Percentiles rank a stretch among this genome's conserved stretches.
These are phyloP conservation scores for Sesbania bispinosa DNA, from an alignment of 306 rosid species.

Conservation along the genomic window DNA sequence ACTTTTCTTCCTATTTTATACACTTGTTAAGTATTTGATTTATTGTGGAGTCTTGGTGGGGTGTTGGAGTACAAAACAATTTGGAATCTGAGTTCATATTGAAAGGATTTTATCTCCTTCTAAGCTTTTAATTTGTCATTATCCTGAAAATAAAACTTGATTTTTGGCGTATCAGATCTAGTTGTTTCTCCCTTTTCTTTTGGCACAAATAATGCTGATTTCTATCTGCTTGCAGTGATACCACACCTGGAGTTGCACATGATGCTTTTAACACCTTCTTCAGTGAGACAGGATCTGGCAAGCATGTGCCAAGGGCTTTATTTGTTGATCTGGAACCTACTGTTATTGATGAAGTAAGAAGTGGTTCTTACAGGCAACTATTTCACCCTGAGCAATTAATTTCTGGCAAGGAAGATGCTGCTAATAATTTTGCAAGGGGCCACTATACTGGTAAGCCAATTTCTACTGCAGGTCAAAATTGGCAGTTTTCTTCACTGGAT, in stretches of 20 bases:
- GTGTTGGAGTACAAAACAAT: not conserved
- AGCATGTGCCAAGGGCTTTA: slow-evolving; percentile 70
- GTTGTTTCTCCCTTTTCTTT: not conserved
- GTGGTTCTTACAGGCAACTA: slow-evolving; percentile 64
- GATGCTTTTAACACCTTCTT: slow-evolving; percentile 76
- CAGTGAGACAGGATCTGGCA: slow-evolving; percentile 68
- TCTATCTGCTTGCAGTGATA: slow-evolving; percentile 56
- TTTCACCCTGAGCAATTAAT: slow-evolving; percentile 80
- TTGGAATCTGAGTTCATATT: not conserved
- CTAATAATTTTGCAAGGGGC: slow-evolving; percentile 76
- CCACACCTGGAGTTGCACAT: slow-evolving; percentile 44
- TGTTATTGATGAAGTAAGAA: slow-evolving; percentile 66
- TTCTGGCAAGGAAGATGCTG: slow-evolving; percentile 83
- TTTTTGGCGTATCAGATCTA: not conserved
- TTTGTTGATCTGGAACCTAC: slow-evolving; percentile 78
- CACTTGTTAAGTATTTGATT: not conserved
- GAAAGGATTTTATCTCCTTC: not conserved
- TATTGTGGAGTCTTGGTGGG: not conserved
- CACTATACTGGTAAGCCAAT: slow-evolving; percentile 59
- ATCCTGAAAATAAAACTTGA: not conserved
- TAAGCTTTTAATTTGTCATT: slow-evolving; percentile 4
- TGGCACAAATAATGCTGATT: slow-evolving; percentile 18
- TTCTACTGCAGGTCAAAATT: slow-evolving; percentile 10
- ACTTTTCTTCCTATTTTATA: not conserved
- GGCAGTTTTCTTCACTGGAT: not conserved